A percentile compares a stretch with the other conserved stretches of the same genome.
These are phyloP conservation scores for Geotrichum reessii DNA, from an alignment of 1,139 yeast genomes.

Conservation along the genomic window DNA sequence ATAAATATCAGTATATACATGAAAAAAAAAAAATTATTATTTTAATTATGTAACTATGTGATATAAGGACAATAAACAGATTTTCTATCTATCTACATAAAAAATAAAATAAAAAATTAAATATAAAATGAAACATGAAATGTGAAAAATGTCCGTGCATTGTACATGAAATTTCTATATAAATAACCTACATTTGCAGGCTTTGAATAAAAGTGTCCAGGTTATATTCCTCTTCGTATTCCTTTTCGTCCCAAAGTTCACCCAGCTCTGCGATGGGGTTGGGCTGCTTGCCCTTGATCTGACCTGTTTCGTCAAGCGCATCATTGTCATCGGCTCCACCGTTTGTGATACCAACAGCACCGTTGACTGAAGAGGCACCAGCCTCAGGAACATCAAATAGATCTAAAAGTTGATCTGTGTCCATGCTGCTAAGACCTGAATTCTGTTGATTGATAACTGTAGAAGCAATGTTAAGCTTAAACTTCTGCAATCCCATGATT, in stretches of 20 bases:
- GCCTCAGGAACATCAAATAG: conserved; percentile 69
- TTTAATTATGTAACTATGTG: no score
- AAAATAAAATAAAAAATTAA: no score
- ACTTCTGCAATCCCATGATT: conserved; percentile 96
- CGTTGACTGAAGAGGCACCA: conserved; percentile 41
- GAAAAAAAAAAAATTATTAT: no score
- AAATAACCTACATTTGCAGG: conserved; percentile 37
- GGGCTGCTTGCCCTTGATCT: conserved; percentile 48
- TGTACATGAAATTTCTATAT: neutral
- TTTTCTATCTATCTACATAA: no score
- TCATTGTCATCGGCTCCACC: conserved; percentile 33
- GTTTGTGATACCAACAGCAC: conserved; percentile 26
- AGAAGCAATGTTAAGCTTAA: conserved; percentile 95
- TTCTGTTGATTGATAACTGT: conserved; percentile 96
- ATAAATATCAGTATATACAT: no score
- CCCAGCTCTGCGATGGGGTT: conserved; percentile 77
- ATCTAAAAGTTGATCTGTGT: conserved; percentile 87
- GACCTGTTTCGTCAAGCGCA: conserved; percentile 49
- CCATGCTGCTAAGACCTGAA: conserved; percentile 92
- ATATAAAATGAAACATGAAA: neutral
- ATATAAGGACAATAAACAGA: no score
- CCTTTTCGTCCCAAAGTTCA: conserved; percentile 95
- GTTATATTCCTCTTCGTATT: conserved; percentile 93
- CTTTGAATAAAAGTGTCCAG: conserved; percentile 87
- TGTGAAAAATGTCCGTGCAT: neutral